These are phyloP conservation scores for Mallotus repandus DNA, from an alignment of 441 rosid genomes.

Conservation along the genomic window DNA sequence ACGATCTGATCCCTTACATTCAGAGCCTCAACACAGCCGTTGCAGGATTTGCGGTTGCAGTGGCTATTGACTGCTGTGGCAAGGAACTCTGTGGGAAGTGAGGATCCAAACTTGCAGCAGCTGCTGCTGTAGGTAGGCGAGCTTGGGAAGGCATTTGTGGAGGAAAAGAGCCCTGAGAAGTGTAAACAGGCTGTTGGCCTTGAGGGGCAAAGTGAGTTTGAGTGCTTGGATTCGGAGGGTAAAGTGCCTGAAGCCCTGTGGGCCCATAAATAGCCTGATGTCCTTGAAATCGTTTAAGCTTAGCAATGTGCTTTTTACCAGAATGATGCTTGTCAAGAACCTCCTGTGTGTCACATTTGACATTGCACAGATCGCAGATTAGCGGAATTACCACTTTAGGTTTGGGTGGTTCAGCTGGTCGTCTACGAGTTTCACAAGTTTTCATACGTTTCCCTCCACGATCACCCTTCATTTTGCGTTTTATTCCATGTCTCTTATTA, in stretches of 20 bases:
- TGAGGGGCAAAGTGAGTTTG: conserved; percentile 20
- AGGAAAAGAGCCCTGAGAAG: conserved; percentile 18
- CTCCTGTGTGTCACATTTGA: conserved; percentile 37
- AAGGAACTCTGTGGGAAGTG: conserved; percentile 14
- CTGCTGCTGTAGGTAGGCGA: conserved; percentile 17
- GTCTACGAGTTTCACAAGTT: conserved; percentile 21
- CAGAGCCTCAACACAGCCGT: conserved; percentile 1
- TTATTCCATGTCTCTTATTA: conserved; percentile 25
- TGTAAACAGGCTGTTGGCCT: conserved; percentile 18
- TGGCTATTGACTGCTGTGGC: conserved; percentile 17
- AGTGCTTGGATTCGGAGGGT: conserved; percentile 35
- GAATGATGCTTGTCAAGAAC: conserved; percentile 39
- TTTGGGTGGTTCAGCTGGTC: conserved; percentile 23
- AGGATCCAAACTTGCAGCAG: conserved; percentile 6
- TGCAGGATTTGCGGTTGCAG: conserved; percentile 12
- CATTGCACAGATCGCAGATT: conserved; percentile 39
- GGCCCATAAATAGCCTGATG: conserved; percentile 35
- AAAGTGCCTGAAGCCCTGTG: conserved; percentile 35
- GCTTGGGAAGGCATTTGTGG: conserved; percentile 20
- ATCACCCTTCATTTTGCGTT: conserved; percentile 33
- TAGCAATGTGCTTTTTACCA: conserved; percentile 43
- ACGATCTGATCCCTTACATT: background rate
- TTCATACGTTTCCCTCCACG: conserved; percentile 28
- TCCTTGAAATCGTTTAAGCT: conserved; percentile 34
- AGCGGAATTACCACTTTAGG: conserved; percentile 34